Conservation (phyloP, 805 yeast species). For the Candida adriatica region DNA sequence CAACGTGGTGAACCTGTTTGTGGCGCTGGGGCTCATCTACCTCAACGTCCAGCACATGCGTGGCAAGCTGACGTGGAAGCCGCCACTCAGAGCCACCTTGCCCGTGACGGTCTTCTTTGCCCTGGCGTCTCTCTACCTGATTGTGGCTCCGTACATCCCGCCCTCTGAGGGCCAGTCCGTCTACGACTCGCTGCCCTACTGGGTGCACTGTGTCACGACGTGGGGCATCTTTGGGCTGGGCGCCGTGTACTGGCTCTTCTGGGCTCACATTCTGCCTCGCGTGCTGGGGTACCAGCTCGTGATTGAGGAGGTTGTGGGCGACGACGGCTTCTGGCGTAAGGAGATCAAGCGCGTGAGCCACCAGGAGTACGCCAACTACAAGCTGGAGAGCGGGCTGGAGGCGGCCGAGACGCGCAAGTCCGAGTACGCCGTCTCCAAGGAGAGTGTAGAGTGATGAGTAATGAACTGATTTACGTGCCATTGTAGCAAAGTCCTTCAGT, state of each 20-base stretch:
- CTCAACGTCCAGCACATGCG: slow-evolving; percentile 44
- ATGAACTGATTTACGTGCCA: too few species aligned
- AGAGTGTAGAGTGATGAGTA: too few species aligned
- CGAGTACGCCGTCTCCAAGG: too few species aligned
- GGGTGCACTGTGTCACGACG: slow-evolving; percentile 75
- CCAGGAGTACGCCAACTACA: slow-evolving; percentile 17
- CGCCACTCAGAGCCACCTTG: slow-evolving; percentile 61
- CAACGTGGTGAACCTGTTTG: slow-evolving; percentile 63
- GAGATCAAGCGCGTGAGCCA: slow-evolving; percentile 37
- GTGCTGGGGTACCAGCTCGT: slow-evolving; percentile 45
- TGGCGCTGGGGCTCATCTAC: slow-evolving; percentile 57
- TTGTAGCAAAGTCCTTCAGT: too few species aligned
- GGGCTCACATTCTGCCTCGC: slow-evolving; percentile 54
- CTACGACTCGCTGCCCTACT: slow-evolving; percentile 66
- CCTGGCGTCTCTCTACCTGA: slow-evolving; percentile 57
- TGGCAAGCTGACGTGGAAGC: slow-evolving; percentile 56
- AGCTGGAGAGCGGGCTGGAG: slow-evolving; percentile 14
- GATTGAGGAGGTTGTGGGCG: slow-evolving; percentile 49
- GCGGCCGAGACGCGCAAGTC: too few species aligned
- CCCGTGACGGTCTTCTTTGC: slow-evolving; percentile 60
- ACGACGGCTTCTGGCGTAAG: slow-evolving; percentile 70
- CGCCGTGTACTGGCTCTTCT: slow-evolving; percentile 56
- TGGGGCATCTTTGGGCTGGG: slow-evolving; percentile 69
- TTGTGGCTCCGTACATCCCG: slow-evolving; percentile 75
- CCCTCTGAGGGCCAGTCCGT: slow-evolving; percentile 62